Conservation (phyloP, 2,329 filamentous ascomycete genomes). For the Colletotrichum sp. region DNA sequence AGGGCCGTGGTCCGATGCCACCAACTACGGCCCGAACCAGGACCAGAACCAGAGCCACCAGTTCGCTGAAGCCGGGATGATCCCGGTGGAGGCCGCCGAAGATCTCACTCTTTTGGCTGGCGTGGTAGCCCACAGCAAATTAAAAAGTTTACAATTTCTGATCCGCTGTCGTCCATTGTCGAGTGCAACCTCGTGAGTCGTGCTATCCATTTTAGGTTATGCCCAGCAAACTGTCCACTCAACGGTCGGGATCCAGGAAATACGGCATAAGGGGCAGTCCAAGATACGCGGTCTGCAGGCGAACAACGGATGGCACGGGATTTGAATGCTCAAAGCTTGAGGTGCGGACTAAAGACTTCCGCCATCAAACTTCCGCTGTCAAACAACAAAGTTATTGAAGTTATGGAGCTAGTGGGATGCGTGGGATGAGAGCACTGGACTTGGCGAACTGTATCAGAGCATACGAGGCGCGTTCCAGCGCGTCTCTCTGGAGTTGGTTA, state of each 20-base stretch:
- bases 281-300: background rate
- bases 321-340: background rate
- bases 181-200: background rate
- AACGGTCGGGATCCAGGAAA: background rate
- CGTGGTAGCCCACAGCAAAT: background rate
- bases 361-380: background rate
- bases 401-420: background rate
- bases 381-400: background rate
- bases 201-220: background rate
- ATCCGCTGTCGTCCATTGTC: background rate
- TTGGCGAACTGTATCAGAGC: background rate
- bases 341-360: background rate
- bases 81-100: background rate
- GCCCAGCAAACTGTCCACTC: background rate
- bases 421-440: background rate
- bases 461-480: background rate
- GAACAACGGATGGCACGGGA: background rate
- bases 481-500: background rate
- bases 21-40: background rate
- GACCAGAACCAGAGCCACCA: background rate
- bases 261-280: background rate
- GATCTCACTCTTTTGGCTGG: background rate
- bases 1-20: background rate
- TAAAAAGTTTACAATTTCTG: background rate
- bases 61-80: background rate